A percentile compares a stretch with the other conserved stretches of the same genome.
phyloP scores from a whole-genome alignment of 2,329 filamentous ascomycete genomes.

The Lachnellula arida region DNA sequence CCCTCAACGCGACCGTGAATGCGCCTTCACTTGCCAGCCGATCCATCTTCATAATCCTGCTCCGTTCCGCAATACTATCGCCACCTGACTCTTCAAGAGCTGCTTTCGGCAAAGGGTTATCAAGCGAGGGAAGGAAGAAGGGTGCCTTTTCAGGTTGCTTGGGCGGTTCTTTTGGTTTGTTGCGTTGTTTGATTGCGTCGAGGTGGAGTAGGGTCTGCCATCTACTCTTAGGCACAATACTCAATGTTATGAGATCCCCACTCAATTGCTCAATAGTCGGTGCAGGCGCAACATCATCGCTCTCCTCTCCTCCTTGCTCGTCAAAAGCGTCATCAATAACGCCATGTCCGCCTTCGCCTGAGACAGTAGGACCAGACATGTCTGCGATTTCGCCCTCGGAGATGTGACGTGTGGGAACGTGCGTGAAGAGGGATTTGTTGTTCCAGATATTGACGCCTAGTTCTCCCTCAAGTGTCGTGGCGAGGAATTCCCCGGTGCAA shows the following conservation, averaged over 20 bases:
- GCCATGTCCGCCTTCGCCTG: constrained; percentile 74
- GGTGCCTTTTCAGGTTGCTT: constrained; percentile 92
- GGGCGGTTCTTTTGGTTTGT: constrained; percentile 87
- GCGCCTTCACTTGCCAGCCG: constrained; percentile 51
- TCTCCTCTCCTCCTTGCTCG: constrained; percentile 36
- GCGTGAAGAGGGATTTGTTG: constrained; percentile 85
- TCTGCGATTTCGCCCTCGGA: constrained; percentile 67
- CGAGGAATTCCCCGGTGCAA: constrained; percentile 86
- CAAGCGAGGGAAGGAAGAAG: constrained; percentile 80
- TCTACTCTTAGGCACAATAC: constrained; percentile 79
- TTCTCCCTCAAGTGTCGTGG: constrained; percentile 75
- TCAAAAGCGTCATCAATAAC: constrained; percentile 72
- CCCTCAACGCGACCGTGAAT: constrained; percentile 53
- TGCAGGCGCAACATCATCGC: constrained; percentile 50
- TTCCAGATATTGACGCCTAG: constrained; percentile 95
- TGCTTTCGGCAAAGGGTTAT: constrained; percentile 26
- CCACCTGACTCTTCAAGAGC: constrained; percentile 29
- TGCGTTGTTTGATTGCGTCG: constrained; percentile 83
- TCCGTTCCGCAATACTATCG: constrained; percentile 45
- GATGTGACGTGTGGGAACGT: constrained; percentile 81
- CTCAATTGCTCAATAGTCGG: constrained; percentile 71
- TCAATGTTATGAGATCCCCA: constrained; percentile 79
- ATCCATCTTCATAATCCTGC: constrained; percentile 66
- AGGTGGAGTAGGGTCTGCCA: constrained; percentile 95
- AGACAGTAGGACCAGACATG: constrained; percentile 66